These are phyloP conservation scores for Glarea lozoyensis DNA, from an alignment of 495 filamentous ascomycete species.

Conservation along the genomic window DNA sequence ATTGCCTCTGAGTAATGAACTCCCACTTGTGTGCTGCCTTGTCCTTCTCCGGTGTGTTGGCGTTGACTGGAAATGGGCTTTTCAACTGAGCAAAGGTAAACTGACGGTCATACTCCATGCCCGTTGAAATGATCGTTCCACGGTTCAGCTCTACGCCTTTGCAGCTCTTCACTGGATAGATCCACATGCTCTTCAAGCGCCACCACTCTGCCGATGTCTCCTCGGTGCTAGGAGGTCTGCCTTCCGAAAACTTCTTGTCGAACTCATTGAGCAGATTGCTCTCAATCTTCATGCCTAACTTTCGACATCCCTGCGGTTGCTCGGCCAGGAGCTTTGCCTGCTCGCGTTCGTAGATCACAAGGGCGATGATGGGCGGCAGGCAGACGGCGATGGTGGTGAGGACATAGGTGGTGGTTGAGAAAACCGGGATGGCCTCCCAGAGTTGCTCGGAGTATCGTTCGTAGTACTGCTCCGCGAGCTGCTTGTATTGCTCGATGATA, in stretches of 20 bases:
- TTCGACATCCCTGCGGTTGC: conserved; percentile 37
- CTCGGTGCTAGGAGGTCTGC: conserved; percentile 17
- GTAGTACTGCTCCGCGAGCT: conserved; percentile 15
- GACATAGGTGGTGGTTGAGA: conserved; percentile 38
- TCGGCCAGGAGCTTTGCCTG: conserved; percentile 21
- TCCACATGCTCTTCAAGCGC: conserved; percentile 71
- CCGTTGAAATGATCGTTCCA: conserved; percentile 58
- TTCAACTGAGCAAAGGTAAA: conserved; percentile 67
- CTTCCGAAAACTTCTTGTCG: conserved; percentile 21
- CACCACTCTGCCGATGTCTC: conserved; percentile 29
- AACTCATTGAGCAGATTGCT: conserved; percentile 29
- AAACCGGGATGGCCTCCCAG: conserved; percentile 11
- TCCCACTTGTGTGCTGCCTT: conserved; percentile 54
- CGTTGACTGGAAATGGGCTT: conserved; percentile 36
- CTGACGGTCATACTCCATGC: conserved; percentile 75
- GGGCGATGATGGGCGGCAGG: conserved; percentile 29
- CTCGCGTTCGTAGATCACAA: conserved; percentile 21
- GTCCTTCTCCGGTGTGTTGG: conserved; percentile 28
- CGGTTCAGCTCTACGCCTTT: conserved; percentile 63
- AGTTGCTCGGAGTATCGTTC: conserved; percentile 15
- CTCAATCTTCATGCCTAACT: conserved; percentile 33
- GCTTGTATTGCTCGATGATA: conserved; percentile 15
- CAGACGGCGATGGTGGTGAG: conserved; percentile 38
- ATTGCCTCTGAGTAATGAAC: conserved; percentile 72
- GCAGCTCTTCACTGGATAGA: conserved; percentile 87